Conservation (phyloP, 148 eudicot genomes). For the Arctostaphylos glauca region DNA sequence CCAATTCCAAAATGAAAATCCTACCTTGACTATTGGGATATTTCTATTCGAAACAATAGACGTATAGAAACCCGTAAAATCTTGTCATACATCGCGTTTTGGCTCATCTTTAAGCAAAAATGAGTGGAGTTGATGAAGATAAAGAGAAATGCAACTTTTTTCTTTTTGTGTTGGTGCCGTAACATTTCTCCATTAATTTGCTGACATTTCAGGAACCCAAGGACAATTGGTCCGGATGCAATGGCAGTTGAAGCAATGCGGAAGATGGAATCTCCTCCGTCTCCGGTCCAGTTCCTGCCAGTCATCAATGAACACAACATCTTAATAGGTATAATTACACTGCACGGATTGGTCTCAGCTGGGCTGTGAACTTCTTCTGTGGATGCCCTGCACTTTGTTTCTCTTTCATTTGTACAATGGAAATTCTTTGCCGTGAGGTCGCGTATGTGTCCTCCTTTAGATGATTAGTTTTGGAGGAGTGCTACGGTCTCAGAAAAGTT, state of each 20-base stretch:
- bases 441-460: neutral
- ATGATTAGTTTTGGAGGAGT: neutral
- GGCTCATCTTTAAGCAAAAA: neutral
- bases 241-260: constrained; percentile 98
- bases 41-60: too few relatives aligned
- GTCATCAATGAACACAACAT: constrained; percentile 51
- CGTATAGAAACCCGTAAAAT: neutral
- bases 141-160: neutral
- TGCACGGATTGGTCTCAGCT: constrained; percentile 89
- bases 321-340: constrained; percentile 78
- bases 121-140: neutral
- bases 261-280: constrained; percentile 95
- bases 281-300: constrained; percentile 94
- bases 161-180: neutral
- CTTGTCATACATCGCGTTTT: neutral
- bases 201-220: constrained; percentile 58
- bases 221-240: constrained; percentile 75
- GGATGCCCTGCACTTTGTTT: constrained; percentile 8
- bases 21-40: too few relatives aligned
- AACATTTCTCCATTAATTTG: neutral
- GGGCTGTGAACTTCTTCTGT: constrained; percentile 45
- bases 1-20: neutral
- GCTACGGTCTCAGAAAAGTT: too few relatives aligned
- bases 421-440: neutral
- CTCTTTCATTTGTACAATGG: constrained; percentile 4